A percentile compares a stretch with the other conserved stretches of the same genome.
phyloP scores from a whole-genome alignment of 1,284 basidiomycete genomes.

The Papiliotrema fonsecae region DNA sequence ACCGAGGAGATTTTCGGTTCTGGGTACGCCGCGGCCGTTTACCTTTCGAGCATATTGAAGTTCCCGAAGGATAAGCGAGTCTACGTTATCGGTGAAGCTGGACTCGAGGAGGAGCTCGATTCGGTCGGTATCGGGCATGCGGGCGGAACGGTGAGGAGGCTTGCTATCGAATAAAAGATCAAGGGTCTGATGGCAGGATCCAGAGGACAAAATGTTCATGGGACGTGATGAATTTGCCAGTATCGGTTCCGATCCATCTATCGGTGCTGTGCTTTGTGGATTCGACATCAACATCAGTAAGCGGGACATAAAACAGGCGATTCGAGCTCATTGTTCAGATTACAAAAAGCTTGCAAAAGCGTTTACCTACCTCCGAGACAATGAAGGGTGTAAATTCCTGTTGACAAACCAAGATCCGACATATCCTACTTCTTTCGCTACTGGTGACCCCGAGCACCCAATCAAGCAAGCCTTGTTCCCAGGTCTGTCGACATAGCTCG shows the following conservation, averaged over 20 bases:
- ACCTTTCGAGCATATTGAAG: conserved; percentile 82
- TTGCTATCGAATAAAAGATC: not conserved
- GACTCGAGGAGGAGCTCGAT: conserved; percentile 86
- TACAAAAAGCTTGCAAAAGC: conserved; percentile 94
- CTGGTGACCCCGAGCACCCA: conserved; percentile 75
- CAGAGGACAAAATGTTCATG: conserved; percentile 70
- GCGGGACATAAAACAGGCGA: conserved; percentile 20
- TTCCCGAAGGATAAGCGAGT: conserved; percentile 89
- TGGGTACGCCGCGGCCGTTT: conserved; percentile 88
- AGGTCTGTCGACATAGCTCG: conserved; percentile 57
- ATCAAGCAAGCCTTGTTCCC: conserved; percentile 72
- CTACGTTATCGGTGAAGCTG: conserved; percentile 89
- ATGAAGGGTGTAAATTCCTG: conserved; percentile 78
- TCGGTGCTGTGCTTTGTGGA: conserved; percentile 88
- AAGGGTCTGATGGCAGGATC: conserved; percentile 58
- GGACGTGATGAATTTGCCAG: conserved; percentile 67
- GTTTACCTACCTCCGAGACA: conserved; percentile 78
- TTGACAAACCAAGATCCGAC: conserved; percentile 91
- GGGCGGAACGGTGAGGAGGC: conserved; percentile 70
- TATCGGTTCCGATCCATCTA: conserved; percentile 65
- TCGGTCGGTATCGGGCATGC: conserved; percentile 73
- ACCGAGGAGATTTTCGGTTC: conserved; percentile 94
- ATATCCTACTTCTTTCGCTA: conserved; percentile 58
- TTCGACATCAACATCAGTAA: conserved; percentile 54
- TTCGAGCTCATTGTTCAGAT: conserved; percentile 50